These are phyloP conservation scores for Vitis vinifera DNA, from an alignment of 164 flowering plant genomes.

Conservation along the genomic window ASM3070453v1 NC_081811.1:3803001-3803500, in stretches of 20 bases:
- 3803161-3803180: slow-evolving; percentile 89
- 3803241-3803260: not conserved
- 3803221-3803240: not conserved
- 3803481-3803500: not conserved
- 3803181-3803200: slow-evolving; percentile 94
- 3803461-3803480: not conserved
- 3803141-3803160: slow-evolving; percentile 99
- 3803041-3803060: slow-evolving; percentile 18
- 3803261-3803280: not conserved
- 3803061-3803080: not conserved
- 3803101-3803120: slow-evolving; percentile 24
- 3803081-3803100: slow-evolving; percentile 4
- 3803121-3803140: slow-evolving; percentile 92
- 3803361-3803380: too few species aligned
- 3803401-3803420: not conserved
- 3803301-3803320: not conserved
- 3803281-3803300: not conserved
- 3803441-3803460: not conserved
- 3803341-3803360: not conserved
- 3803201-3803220: not conserved
- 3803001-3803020: slow-evolving; percentile 98
- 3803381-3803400: too few species aligned
- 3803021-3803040: slow-evolving; percentile 99
- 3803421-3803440: not conserved
- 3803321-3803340: not conserved